Evolutionary conservation across 306 rosid genomes (phyloP), one percentile per base, ranked within the genome.

Genomic region (Lupinus albus): DNA sequence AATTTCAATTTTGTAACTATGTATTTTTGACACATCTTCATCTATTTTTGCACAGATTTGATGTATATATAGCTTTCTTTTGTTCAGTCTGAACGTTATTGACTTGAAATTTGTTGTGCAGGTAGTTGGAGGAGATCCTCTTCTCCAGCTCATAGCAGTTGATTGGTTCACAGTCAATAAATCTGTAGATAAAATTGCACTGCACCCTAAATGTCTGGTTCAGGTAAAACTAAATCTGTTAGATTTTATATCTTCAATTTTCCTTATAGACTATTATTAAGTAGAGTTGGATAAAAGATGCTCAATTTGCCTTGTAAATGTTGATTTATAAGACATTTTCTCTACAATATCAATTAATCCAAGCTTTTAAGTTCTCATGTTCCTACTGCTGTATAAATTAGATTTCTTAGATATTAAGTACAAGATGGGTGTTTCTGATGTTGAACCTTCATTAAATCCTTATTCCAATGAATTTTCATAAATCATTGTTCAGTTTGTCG

Each of bases 41-140:
- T 70, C 54, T 36, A 33, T 64, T 69, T 64, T 65, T 36, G 59
- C 71, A 46, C 46, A 41, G 60, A 52, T 61, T 61, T 73, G 33
- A 11, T 45, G 11, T 48, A 20, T 41, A 47, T 62, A 9, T 60
- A 48, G 20, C 48, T 67, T 61, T 68, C 44, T 76, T 55, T 33
- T 69, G 64, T 46, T 59, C 25, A 73, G 58, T 64, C 65, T 52
- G 74, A 77, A 59, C 69, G 33, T 46, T 28, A 38, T 32, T 30
- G 46, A 54, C 62, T 18, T 67, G 16, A 30, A 30, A 54, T 45
- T 59, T 73, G 17, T 59, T 16, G 3, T 54, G 69, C 88, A 93
- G 96, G 86, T 86, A 66, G 87, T 61, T 75, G 98, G 96, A 79
- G 95, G 98, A 68, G 95, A 93, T 68, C 95, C 98, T 41, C 91